phyloP scores from a whole-genome alignment of 2,329 filamentous ascomycete genomes.

The Paradendryphiella salina region DNA sequence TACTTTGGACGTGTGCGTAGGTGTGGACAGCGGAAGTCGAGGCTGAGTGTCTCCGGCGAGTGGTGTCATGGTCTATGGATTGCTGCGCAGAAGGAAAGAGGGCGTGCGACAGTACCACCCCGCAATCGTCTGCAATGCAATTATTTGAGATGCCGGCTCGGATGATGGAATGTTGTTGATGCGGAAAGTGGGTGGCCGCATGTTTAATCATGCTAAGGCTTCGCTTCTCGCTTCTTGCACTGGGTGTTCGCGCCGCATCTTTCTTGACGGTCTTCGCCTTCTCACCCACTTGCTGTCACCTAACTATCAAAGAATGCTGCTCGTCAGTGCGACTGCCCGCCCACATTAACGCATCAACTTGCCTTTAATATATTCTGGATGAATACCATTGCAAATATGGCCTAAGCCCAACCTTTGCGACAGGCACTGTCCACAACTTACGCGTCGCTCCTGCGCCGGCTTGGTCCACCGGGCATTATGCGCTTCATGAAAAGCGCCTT shows the following conservation, averaged over 20 bases:
- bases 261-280: background rate
- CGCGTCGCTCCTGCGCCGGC: background rate
- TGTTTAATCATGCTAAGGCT: slow-evolving; percentile 6
- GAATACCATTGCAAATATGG: background rate
- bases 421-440: background rate
- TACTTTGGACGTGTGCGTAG: background rate
- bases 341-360: too few relatives aligned
- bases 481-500: background rate
- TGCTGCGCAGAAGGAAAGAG: background rate
- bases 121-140: background rate
- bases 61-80: background rate
- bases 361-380: too few relatives aligned
- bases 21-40: background rate
- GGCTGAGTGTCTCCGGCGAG: background rate
- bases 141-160: background rate
- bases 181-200: slow-evolving; percentile 10
- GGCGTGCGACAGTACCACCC: background rate
- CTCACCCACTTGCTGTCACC: background rate
- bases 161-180: slow-evolving; percentile 6
- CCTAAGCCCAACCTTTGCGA: background rate
- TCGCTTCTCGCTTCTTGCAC: background rate
- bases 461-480: background rate
- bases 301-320: too few relatives aligned
- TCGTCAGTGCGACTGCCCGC: too few relatives aligned
- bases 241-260: slow-evolving; percentile 4